Evolutionary conservation across 2,329 filamentous ascomycete genomes (phyloP), one percentile per base, ranked within the genome.

Genomic region (Colletotrichum brevisporum): DNA sequence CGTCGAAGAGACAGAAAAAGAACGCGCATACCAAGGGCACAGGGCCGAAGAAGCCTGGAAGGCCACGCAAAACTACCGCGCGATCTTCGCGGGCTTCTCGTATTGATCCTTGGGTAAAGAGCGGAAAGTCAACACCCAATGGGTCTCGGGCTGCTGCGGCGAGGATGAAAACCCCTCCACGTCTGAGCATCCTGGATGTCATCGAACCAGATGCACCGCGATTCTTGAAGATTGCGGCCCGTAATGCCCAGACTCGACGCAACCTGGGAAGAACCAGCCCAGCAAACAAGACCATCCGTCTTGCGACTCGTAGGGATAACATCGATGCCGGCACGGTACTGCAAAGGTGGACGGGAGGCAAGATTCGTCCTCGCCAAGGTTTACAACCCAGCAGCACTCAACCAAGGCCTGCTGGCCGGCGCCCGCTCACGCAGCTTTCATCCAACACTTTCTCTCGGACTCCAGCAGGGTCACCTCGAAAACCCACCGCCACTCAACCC

Each of bases 171-270:
- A 51, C 62, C 12, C 66, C 66, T n/a, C 87, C 87, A 4, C 78
- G 76, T 21, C 81, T 91, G 21, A 86, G 89, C 72, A 90, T 91
- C 63, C 75, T 91, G n/a, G 89, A 91, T 76, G 84, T 90, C 24
- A 81, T 86, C 52, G 84, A 86, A 70, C 75, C 80, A 2, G 74
- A 82, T 66, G 86, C 88, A 0, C 90, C 90, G 1, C 78, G 76
- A 2, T 91, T 91, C 71, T 78, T 92, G 41, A 88, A 84, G 68
- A 84, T 92, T 74, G 90, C 90, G 58, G 89, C 88, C 51, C 87
- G 90, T 16, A 83, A 87, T 60, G 88, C 84, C 4, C 85, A 79
- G 62, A 81, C 77, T 59, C 83, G 82, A 41, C 74, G 71, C 27
- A 82, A 83, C 13, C 80, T 85, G 71, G 89, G 89, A 16, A 86